A percentile compares a stretch with the other conserved stretches of the same genome.
Conservation (phyloP, 768 basidiomycete species). For the Tephrocybe sp. region DNA sequence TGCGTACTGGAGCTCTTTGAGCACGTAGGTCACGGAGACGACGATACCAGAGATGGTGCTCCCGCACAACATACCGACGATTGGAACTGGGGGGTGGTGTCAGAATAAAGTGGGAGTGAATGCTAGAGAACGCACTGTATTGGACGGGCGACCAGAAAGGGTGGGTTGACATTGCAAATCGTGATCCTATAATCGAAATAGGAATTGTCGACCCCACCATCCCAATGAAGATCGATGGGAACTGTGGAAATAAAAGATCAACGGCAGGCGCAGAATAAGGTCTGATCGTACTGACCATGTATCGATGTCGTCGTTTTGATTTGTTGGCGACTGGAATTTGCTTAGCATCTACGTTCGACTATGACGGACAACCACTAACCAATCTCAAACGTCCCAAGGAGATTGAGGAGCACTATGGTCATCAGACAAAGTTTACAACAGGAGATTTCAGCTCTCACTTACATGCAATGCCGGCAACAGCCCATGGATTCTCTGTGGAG, state of each 20-base stretch:
- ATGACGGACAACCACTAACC: conserved; percentile 41
- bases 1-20: conserved; percentile 73
- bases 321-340: conserved; percentile 69
- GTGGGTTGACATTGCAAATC: conserved; percentile 71
- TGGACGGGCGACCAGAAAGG: conserved; percentile 87
- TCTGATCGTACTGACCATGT: conserved; percentile 61
- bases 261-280: neutral
- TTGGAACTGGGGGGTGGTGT: conserved; percentile 52
- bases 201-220: conserved; percentile 81
- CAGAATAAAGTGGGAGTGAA: neutral
- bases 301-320: conserved; percentile 63
- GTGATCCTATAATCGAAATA: conserved; percentile 72
- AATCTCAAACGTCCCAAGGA: conserved; percentile 76
- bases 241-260: conserved; percentile 38
- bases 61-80: conserved; percentile 86
- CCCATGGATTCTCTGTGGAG: conserved; percentile 71
- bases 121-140: conserved; percentile 51
- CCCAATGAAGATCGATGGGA: conserved; percentile 60
- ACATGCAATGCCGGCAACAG: conserved; percentile 74
- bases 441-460: conserved; percentile 28
- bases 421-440: neutral
- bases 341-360: neutral
- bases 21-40: conserved; percentile 65
- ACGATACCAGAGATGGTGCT: conserved; percentile 76
- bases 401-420: conserved; percentile 71